Evolutionary conservation across 2,329 filamentous ascomycete genomes (phyloP), one percentile per base, ranked within the genome.

Genomic region (Trichoderma brevicompactum): DNA sequence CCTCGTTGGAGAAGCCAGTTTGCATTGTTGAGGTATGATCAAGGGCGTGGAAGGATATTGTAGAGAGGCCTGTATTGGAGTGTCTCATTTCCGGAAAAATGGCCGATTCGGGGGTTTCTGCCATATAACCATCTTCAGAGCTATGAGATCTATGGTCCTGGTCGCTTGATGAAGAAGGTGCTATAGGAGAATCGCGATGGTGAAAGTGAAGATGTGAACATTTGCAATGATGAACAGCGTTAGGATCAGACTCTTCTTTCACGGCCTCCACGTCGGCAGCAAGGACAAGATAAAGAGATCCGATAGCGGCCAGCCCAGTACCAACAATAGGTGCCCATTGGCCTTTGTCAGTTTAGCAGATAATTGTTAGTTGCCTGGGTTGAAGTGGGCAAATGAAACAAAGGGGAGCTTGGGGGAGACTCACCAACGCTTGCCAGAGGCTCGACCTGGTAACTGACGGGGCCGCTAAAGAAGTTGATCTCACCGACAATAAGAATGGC

Each of bases 241-340:
- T 60, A 0, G 62, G 34, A 8, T 55, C 28, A 6, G 38, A 52
- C 6, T 56, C 61, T 9, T 66, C 67, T 38, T 65, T 67, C 12
- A 61, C 66, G 5, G 64, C 68, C 15, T 70, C 63, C 0, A 76
- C 70, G 9, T 77, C 74, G 12, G 71, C 70, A 1, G 79, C 79
- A 0, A 86, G 70, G 5, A 84, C 74, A 9, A 89, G 71, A 61
- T 87, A 88, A 0, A 89, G 69, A 0, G 87, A 89, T 0, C 87
- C 86, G 0, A 88, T 59, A 1, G 83, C 79, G 2, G 86, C 87
- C 13, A 90, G 76, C 0, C 75, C 80, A 2, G 87, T 87, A 49
- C 84, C 87, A 23, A 84, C 83, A 8, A 88, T 82, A 0, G 85
- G 85, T 13, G 81, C 81, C 86, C 86, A 88, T 76, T 88, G 85